A percentile compares a stretch with the other conserved stretches of the same genome.
phyloP scores from a whole-genome alignment of 2,329 filamentous ascomycete genomes.

The Ophiostoma sp. region DNA sequence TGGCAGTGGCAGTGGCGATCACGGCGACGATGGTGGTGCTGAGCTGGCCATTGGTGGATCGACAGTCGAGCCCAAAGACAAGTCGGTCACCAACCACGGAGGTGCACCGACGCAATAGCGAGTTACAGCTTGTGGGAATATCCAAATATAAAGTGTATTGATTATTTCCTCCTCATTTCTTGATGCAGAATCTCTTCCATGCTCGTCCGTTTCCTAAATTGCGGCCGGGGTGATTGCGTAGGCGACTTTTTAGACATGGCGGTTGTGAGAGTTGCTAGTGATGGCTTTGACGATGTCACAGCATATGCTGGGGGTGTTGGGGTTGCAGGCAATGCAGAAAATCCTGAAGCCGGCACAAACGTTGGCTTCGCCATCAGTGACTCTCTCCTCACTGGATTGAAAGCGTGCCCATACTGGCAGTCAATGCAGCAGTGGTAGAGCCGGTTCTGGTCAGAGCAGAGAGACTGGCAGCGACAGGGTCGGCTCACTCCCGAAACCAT shows the following conservation, averaged over 20 bases:
- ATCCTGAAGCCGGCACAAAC: not conserved
- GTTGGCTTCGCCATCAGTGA: not conserved
- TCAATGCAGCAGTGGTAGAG: conserved; percentile 18
- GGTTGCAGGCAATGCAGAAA: not conserved
- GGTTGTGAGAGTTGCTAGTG: not conserved
- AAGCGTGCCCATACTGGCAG: conserved; percentile 12
- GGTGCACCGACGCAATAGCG: not conserved
- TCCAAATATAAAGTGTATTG: not conserved
- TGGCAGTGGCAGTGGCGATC: too few relatives aligned
- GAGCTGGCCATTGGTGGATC: too few relatives aligned
- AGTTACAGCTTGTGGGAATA: too few relatives aligned
- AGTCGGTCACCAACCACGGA: not conserved
- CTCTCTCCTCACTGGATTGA: not conserved
- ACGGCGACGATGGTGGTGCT: too few relatives aligned
- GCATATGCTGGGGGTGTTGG: not conserved
- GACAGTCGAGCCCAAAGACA: not conserved
- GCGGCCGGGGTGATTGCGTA: not conserved
- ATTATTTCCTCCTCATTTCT: not conserved
- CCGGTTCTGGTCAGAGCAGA: conserved; percentile 15
- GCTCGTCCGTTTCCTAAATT: not conserved
- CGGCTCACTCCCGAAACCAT: not conserved
- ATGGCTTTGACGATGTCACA: not conserved
- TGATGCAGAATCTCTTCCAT: not conserved
- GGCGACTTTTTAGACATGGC: not conserved
- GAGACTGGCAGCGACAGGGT: conserved; percentile 15